Conservation (phyloP, 202 grass and related monocot species). For the Elaeis oleifera region DNA sequence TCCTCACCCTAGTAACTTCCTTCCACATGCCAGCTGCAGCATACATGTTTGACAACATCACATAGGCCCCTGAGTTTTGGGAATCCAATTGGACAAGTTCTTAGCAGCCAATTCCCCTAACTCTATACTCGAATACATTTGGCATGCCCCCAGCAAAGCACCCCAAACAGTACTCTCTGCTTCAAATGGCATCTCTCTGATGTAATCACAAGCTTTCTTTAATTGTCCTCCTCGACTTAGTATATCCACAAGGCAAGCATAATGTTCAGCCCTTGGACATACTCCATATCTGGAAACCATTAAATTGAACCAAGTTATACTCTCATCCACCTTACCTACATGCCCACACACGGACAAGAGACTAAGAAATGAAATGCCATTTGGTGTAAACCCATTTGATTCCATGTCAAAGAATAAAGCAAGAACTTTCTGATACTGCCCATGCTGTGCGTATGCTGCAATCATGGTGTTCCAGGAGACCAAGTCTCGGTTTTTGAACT, state of each 20-base stretch:
- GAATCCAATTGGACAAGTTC: conserved; percentile 47
- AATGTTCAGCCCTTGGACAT: conserved; percentile 62
- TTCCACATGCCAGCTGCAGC: conserved; percentile 77
- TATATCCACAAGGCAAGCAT: conserved; percentile 80
- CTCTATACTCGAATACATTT: conserved; percentile 55
- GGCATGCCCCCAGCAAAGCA: conserved; percentile 51
- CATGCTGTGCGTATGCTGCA: conserved; percentile 73
- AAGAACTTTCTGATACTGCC: conserved; percentile 55
- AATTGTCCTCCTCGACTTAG: conserved; percentile 61
- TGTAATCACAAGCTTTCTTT: conserved; percentile 60
- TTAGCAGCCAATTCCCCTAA: conserved; percentile 69
- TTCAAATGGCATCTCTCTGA: conserved; percentile 60
- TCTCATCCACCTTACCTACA: conserved; percentile 56
- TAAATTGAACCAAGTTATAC: conserved; percentile 68
- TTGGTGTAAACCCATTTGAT: conserved; percentile 31
- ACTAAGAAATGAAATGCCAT: conserved; percentile 70
- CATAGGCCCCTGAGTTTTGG: conserved; percentile 64
- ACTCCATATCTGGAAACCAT: conserved; percentile 51
- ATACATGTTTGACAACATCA: conserved; percentile 90
- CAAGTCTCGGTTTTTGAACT: conserved; percentile 39
- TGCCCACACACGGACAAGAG: conserved; percentile 69
- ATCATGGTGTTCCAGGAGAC: conserved; percentile 88
- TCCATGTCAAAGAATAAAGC: conserved; percentile 67
- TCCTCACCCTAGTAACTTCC: conserved; percentile 63
- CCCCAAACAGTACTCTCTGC: conserved; percentile 61